phyloP scores from a whole-genome alignment of 2,329 filamentous ascomycete species.

The Sphaerulina musiva region DNA sequence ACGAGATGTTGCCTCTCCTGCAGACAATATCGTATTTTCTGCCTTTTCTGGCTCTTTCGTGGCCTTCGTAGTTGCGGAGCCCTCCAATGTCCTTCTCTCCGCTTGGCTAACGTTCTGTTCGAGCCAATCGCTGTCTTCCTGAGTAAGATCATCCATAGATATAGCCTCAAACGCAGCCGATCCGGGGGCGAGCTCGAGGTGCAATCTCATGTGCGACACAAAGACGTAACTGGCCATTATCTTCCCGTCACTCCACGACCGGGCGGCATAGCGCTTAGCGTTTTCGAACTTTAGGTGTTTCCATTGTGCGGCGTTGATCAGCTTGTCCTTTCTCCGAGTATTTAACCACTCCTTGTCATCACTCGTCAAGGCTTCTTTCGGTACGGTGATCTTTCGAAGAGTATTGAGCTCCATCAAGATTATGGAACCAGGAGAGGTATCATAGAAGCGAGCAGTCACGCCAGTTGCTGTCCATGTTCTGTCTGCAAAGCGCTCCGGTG shows the following conservation, averaged over 20 bases:
- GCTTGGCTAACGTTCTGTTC: neutral
- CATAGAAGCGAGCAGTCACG: neutral
- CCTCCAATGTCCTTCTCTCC: neutral
- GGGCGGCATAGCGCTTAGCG: neutral
- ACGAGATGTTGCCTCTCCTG: neutral
- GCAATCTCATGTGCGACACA: neutral
- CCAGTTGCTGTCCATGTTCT: neutral
- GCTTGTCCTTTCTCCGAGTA: neutral
- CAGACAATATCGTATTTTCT: neutral
- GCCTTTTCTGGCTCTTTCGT: neutral
- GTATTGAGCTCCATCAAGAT: neutral
- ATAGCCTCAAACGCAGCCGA: neutral
- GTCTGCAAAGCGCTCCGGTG: neutral
- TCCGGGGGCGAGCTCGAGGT: neutral
- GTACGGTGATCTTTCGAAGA: neutral
- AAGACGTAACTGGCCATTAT: neutral
- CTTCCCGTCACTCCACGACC: neutral
- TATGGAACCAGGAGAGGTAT: neutral
- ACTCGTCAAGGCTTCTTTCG: neutral
- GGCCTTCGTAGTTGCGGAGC: neutral
- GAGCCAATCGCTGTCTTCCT: neutral
- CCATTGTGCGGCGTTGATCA: neutral
- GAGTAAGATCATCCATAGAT: neutral
- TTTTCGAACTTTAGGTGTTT: neutral
- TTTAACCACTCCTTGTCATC: conserved; percentile 3